Base-by-base conservation (phyloP, 768 basidiomycete genomes). In the Boletus insuetus region DNA sequence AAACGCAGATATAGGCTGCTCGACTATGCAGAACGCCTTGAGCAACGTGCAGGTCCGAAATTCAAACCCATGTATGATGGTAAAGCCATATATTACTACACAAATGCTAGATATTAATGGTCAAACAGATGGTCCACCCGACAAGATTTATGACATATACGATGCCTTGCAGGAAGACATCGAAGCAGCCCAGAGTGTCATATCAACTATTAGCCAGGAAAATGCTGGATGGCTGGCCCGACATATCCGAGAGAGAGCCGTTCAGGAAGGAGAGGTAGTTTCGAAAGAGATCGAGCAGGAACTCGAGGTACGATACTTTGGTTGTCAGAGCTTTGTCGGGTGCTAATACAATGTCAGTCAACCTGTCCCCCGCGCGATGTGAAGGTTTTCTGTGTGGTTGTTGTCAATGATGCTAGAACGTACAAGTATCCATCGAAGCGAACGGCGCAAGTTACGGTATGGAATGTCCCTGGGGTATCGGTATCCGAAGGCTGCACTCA, bases 361-460 rank as follows among this genome's bases (percentile, higher is more conserved):
- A 66, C 73, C 31, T 94, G 85, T 63, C 93, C 94, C 4, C 77
- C 84, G 3, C 83, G 94, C 7, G 73, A 89, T 22, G 85, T 93
- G 13, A 82, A 85, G 40, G 83, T 78, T 49, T 94, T 96, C 72
- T 78, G 91, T 41, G 82, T 95, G 6, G 65, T 94, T 16, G 74
- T 84, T 14, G 78, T 87, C 16, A 74, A 81, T 59, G 94, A 90
- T 64, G 80, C 82, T 17, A 75, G 77, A 35, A 85, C 83, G 26
- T 60, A 65, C 1, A 77, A 79, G 56, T 74, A 79, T 49, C 77
- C 79, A 0, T 74, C 81, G 9, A 74, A 80, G 55, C 80, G 91
- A 47, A 77, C 73, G 2, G 94, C 86, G 0, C 89, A 91, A 66
- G 60, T 98, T 51, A 94, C 88, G 0, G 80, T 95, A 4, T 94